phyloP scores from a whole-genome alignment of 352 stramenopile species.

The Halophytophthora polymorphica region DNA sequence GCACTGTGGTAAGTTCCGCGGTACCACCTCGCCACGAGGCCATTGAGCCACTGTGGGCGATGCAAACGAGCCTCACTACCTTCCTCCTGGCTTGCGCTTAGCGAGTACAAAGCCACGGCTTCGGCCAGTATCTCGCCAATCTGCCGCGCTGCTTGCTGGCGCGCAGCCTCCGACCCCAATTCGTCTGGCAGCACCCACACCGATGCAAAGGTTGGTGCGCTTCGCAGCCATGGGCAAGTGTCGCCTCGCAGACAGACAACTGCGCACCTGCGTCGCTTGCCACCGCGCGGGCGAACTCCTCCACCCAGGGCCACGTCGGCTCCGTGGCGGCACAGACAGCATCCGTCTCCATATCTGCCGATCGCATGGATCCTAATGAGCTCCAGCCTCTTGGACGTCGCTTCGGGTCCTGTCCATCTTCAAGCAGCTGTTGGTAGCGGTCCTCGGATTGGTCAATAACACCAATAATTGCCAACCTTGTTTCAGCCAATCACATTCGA shows the following conservation, averaged over 20 bases:
- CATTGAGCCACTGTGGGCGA: not conserved
- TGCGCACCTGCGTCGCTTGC: constrained; percentile 20
- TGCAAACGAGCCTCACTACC: constrained; percentile 7
- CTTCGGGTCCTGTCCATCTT: constrained; percentile 13
- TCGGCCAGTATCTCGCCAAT: constrained; percentile 13
- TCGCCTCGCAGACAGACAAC: not conserved
- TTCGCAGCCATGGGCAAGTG: too few species aligned
- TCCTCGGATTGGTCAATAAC: constrained; percentile 18
- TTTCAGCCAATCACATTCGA: constrained; percentile 44
- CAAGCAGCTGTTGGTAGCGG: constrained; percentile 17
- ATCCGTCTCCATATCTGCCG: not conserved
- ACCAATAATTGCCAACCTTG: not conserved
- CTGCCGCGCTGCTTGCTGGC: constrained; percentile 14
- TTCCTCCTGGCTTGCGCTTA: constrained; percentile 17
- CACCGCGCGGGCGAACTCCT: constrained; percentile 36
- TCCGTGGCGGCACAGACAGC: not conserved
- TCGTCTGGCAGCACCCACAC: constrained; percentile 5
- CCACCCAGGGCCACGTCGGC: constrained; percentile 31
- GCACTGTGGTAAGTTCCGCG: not conserved
- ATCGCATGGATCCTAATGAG: not conserved
- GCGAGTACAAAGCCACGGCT: not conserved
- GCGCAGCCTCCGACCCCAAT: constrained; percentile 12
- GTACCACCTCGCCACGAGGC: too few species aligned
- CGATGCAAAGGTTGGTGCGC: too few species aligned
- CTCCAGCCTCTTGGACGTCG: not conserved